Evolutionary conservation across 108 stramenopile genomes (phyloP), one percentile per base, ranked within the genome.

Genomic region (Hondaea fermentalgiana): DNA sequence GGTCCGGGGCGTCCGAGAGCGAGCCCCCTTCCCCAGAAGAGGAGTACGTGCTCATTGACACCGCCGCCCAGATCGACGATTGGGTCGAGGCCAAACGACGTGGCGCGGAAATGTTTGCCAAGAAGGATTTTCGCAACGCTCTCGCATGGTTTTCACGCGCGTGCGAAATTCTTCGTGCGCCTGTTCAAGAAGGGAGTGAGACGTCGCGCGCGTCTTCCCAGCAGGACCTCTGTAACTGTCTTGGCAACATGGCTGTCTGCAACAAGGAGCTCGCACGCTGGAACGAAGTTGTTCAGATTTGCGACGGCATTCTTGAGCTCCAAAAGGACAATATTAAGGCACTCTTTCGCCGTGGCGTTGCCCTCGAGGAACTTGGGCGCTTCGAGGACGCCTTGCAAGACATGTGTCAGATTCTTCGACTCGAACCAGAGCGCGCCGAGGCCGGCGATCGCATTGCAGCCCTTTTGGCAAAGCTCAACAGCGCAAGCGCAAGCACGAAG

Each of bases 221-320:
- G 64, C 64, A 69, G 3, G 49, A 83, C 3, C 51, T 83, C 23
- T 83, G 76, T 45, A 83, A 83, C 76, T 83, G 76, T 23, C 51
- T 47, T n/a, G 76, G 76, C 12, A 83, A 83, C 3, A 47, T 83
- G 76, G 76, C 76, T 12, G 76, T 83, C n/a, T 83, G 76, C 23
- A 17, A 83, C 45, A 83, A 83, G 23, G 76, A 83, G 23, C 6
- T 35, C n/a, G 76, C 1, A 3, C 45, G 12, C 16, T 83, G 76
- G 76, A 45, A 83, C 12, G 45, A 53, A 43, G 76, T 83, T 6
- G 51, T 83, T 35, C 45, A 23, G 14, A 45, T 53, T 12, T 83
- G 76, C 51, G 51, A 23, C 28, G 49, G 49, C 6, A 28, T 83
- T 35, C 51, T 83, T 12, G 49, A 14, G 17, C 6, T 83, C 6